These are phyloP conservation scores for Aspergillus pseudoterreus DNA, from an alignment of 2,329 filamentous ascomycete genomes.

Conservation along the genomic window DNA sequence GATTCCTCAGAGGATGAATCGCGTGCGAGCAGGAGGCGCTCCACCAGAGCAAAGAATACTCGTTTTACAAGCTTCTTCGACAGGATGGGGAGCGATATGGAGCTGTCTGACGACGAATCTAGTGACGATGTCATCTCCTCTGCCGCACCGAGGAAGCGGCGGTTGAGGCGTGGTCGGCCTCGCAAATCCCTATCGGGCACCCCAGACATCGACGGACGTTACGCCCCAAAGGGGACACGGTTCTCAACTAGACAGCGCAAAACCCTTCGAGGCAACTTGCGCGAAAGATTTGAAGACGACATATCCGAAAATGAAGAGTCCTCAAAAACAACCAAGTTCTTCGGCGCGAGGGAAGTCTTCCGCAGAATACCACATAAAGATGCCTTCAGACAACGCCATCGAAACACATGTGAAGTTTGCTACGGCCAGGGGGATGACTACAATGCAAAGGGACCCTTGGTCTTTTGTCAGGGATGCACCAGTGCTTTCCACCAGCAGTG, in stretches of 20 bases:
- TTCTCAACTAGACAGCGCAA: conserved; percentile 30
- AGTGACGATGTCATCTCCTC: conserved; percentile 21
- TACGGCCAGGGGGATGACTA: conserved; percentile 49
- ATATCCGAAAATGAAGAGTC: conserved; percentile 41
- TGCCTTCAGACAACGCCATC: conserved; percentile 68
- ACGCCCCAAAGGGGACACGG: conserved; percentile 17
- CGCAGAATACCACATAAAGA: conserved; percentile 57
- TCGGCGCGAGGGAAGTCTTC: conserved; percentile 72
- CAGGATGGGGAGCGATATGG: conserved; percentile 17
- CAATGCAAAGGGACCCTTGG: conserved; percentile 61
- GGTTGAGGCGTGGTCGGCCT: conserved; percentile 6
- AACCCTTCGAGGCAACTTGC: conserved; percentile 37
- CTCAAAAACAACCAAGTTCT: conserved; percentile 43
- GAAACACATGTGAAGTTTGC: conserved; percentile 69
- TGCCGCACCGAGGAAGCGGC: conserved; percentile 7
- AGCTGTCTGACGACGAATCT: conserved; percentile 9
- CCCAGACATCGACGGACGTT: conserved; percentile 13
- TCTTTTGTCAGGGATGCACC: conserved; percentile 90
- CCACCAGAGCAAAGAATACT: conserved; percentile 9
- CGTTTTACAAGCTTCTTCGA: conserved; percentile 18
- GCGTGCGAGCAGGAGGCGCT: conserved; percentile 5
- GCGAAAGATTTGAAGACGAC: conserved; percentile 39
- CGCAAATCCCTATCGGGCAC: conserved; percentile 6
- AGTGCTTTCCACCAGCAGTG: conserved; percentile 79
- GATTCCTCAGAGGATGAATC: conserved; percentile 1